Conservation (phyloP, 768 basidiomycete genomes). For the Neoboletus magnificus region DNA sequence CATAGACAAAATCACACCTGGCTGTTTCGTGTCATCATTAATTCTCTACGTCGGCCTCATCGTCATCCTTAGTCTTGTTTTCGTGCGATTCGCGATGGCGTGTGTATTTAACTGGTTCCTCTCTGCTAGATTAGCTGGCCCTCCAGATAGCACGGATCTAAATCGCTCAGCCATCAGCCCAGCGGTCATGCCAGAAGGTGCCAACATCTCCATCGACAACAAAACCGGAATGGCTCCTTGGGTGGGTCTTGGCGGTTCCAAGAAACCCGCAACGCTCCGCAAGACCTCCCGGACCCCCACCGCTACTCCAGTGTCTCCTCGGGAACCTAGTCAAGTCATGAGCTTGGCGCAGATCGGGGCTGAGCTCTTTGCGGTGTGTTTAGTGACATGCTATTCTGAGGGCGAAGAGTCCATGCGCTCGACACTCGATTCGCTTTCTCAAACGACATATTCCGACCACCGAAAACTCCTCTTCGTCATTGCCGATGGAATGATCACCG, state of each 20-base stretch:
- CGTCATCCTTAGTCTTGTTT: slow-evolving; percentile 86
- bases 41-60: slow-evolving; percentile 89
- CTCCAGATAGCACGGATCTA: slow-evolving; percentile 68
- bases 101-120: slow-evolving; percentile 97
- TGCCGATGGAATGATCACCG: slow-evolving; percentile 98
- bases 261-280: slow-evolving; percentile 45
- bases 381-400: slow-evolving; percentile 98
- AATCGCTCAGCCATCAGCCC: slow-evolving; percentile 87
- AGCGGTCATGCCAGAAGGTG: slow-evolving; percentile 94
- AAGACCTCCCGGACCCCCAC: slow-evolving; percentile 42
- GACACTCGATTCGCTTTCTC: slow-evolving; percentile 91
- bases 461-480: slow-evolving; percentile 92
- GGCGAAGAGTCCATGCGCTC: slow-evolving; percentile 89
- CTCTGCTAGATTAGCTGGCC: slow-evolving; percentile 74
- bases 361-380: slow-evolving; percentile 91
- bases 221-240: slow-evolving; percentile 91
- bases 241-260: slow-evolving; percentile 59
- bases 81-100: slow-evolving; percentile 94
- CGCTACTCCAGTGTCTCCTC: slow-evolving; percentile 43
- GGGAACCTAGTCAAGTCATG: slow-evolving; percentile 51
- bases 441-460: slow-evolving; percentile 86
- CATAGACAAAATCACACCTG: slow-evolving; percentile 95
- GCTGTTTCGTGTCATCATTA: slow-evolving; percentile 87
- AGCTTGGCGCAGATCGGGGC: slow-evolving; percentile 88
- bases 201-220: slow-evolving; percentile 92